phyloP scores from a whole-genome alignment of 106 monocot species.

The Dendrobium officinale region DNA sequence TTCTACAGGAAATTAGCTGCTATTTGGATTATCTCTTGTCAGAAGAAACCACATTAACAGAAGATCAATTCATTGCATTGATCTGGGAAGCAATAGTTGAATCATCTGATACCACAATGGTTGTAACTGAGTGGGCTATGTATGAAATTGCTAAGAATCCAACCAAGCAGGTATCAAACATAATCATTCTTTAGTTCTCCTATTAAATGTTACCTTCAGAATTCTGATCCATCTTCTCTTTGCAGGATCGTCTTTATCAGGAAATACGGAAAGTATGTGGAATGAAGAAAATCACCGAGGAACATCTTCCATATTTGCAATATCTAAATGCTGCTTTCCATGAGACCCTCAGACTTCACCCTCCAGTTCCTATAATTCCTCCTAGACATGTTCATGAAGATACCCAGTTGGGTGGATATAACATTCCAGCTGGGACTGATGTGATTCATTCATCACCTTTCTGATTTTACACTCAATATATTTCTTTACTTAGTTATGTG shows the following conservation, averaged over 20 bases:
- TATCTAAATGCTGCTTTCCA: constrained; percentile 78
- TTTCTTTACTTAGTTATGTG: neutral
- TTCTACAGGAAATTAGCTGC: constrained; percentile 39
- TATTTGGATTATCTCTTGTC: constrained; percentile 72
- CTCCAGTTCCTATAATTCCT: constrained; percentile 71
- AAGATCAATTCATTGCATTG: constrained; percentile 68
- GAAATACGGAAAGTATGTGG: constrained; percentile 80
- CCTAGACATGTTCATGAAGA: constrained; percentile 70
- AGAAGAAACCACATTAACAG: constrained; percentile 49
- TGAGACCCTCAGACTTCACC: constrained; percentile 70
- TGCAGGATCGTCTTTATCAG: constrained; percentile 52
- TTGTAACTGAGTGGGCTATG: constrained; percentile 88
- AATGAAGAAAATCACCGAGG: constrained; percentile 55
- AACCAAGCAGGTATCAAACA: constrained; percentile 37
- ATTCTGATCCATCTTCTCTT: neutral
- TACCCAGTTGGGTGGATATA: constrained; percentile 59
- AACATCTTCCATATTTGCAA: constrained; percentile 51
- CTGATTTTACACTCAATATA: neutral
- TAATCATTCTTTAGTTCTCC: too few species aligned
- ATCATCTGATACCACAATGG: constrained; percentile 78
- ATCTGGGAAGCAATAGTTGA: constrained; percentile 92
- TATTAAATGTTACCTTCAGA: too few species aligned
- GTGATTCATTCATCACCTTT: constrained; percentile 13
- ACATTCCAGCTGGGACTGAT: constrained; percentile 64
- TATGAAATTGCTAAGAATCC: constrained; percentile 86